Evolutionary conservation across 2,329 filamentous ascomycete species (phyloP), one percentile per base, ranked within the genome.

Genomic region (Aspergillus hiratsukae): DNA sequence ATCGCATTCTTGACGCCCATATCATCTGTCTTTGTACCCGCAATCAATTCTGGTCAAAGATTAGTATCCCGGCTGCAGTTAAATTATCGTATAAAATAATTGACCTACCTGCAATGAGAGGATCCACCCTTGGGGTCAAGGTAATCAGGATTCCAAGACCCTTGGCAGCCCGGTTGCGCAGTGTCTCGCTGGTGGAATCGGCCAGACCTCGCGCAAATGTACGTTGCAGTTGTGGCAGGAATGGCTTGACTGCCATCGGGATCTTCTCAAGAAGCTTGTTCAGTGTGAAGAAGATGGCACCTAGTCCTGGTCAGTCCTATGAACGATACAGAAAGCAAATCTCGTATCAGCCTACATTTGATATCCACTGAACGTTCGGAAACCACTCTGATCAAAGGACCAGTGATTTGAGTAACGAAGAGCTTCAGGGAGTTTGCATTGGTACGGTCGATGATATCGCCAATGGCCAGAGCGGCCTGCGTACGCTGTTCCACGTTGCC

Each of bases 261-360:
- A 99, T 97, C 82, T 97, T 99, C 75, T 96, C 91, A 40, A 99
- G 80, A 29, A 99, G 79, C 65, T 95, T 96, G 78, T 97, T 97
- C 63, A 99, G 84, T 0, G 94, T 96, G 53, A 95, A 83, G 59
- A 99, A 80, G 71, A 99, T 96, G 45, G 94, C 94, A 58, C 90
- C 88, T 77, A 57, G 23, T 19, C 41, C 11, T n/a, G 3, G 50
- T 72, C 61, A 72, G 66, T 21, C 37, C 40, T 9, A 37, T 35
- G 46, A 21, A 46, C 6, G 10, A 27, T 37, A 48, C 23, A 43
- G 8, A 51, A 31, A 23, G 37, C 17, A 23, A 31, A 27, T 23
- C 31, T 37, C 17, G 25, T 3, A 49, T 52, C 23, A 41, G 53
- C 70, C 60, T 72, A 76, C 77, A 78, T 78, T 96, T 97, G 74